These are phyloP conservation scores for Cercospora nicotianae DNA, from an alignment of 2,329 filamentous ascomycete genomes.

Conservation along the genomic window DNA sequence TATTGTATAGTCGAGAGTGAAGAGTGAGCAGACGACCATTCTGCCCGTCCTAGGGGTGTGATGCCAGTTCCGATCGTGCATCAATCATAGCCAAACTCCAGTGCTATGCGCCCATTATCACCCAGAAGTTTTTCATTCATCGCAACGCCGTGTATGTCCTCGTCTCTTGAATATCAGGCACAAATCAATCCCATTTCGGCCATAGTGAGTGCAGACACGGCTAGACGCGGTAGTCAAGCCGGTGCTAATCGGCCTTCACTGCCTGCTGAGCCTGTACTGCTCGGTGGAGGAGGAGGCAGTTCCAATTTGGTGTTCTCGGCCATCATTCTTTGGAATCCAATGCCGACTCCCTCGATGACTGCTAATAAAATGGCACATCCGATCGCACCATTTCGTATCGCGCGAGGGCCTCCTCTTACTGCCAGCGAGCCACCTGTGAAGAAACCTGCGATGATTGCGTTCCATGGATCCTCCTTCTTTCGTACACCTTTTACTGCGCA, in stretches of 20 bases:
- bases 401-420: slow-evolving; percentile 86
- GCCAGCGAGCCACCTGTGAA: slow-evolving; percentile 92
- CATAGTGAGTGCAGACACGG: slow-evolving; percentile 24
- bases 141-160: slow-evolving; percentile 1
- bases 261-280: slow-evolving; percentile 22
- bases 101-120: slow-evolving; percentile 5
- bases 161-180: slow-evolving; percentile 17
- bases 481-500: slow-evolving; percentile 85
- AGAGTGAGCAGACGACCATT: slow-evolving; percentile 10
- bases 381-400: slow-evolving; percentile 91
- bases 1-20: slow-evolving; percentile 16
- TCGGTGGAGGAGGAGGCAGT: slow-evolving; percentile 49
- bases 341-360: slow-evolving; percentile 96
- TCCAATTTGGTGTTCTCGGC: slow-evolving; percentile 84
- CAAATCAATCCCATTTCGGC: slow-evolving; percentile 29
- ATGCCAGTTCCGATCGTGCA: slow-evolving; percentile 1
- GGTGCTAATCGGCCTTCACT: slow-evolving; percentile 36
- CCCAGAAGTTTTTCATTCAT: slow-evolving; percentile 6
- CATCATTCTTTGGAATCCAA: slow-evolving; percentile 93
- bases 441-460: slow-evolving; percentile 96
- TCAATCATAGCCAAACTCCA: slow-evolving; percentile 5
- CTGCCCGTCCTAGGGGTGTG: slow-evolving; percentile 4
- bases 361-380: slow-evolving; percentile 91
- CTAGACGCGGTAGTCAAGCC: slow-evolving; percentile 26
- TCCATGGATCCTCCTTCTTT: slow-evolving; percentile 97